These are phyloP conservation scores for Verbascum thapsus DNA, from an alignment of 257 asterid genomes.

Conservation along the genomic window DNA sequence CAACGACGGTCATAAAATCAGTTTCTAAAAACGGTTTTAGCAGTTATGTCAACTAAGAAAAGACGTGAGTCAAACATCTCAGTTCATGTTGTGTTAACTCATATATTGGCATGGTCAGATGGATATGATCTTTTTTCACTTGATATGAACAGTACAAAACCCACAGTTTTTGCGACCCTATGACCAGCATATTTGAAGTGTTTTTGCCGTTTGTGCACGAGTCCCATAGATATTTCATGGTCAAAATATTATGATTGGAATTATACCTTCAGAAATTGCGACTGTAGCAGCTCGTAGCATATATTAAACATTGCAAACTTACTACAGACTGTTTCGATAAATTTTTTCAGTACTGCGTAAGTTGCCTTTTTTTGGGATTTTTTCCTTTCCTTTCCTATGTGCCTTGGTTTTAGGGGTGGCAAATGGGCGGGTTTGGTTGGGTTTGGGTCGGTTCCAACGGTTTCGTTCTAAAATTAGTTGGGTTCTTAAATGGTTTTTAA, in stretches of 20 bases:
- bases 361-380: not conserved
- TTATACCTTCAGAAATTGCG: not conserved
- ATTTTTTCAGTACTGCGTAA: not conserved
- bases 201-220: not conserved
- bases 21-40: too few species aligned
- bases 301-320: slow-evolving; percentile 3
- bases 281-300: not conserved
- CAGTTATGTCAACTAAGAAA: too few species aligned
- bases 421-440: too few species aligned
- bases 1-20: too few species aligned
- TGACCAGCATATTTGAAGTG: not conserved
- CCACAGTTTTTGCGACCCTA: not conserved
- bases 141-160: not conserved
- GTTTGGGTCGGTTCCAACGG: too few species aligned
- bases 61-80: too few species aligned
- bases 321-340: not conserved
- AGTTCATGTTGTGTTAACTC: too few species aligned
- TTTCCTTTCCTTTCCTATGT: not conserved
- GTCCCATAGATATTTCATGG: slow-evolving; percentile 16
- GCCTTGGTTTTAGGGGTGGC: too few species aligned
- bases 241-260: not conserved
- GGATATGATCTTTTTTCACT: too few species aligned
- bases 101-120: too few species aligned
- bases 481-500: too few species aligned
- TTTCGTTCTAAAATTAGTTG: too few species aligned